phyloP scores from a whole-genome alignment of 2,329 filamentous ascomycete species.

The Tolypocladium amazonense region DNA sequence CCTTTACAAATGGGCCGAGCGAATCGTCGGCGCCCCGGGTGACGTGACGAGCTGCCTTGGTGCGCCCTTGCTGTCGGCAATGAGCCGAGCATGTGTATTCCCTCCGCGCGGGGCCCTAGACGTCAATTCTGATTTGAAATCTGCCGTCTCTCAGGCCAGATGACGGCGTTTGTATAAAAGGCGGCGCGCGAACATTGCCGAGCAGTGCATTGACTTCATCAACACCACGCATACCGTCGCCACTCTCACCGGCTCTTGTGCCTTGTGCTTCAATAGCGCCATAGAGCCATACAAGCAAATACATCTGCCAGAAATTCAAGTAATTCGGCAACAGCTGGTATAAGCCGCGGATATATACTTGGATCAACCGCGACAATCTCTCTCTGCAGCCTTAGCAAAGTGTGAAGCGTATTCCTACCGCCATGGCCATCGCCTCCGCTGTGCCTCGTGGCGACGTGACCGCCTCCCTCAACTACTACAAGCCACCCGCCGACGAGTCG shows the following conservation, averaged over 20 bases:
- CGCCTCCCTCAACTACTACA: constrained; percentile 56
- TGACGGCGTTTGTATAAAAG: neutral
- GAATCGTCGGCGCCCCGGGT: constrained; percentile 3
- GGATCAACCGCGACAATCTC: neutral
- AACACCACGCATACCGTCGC: neutral
- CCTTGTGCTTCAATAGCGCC: neutral
- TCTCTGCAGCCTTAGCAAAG: neutral
- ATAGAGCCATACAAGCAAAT: neutral
- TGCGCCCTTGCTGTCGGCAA: neutral
- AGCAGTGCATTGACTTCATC: neutral
- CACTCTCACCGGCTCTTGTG: neutral
- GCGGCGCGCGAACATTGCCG: neutral
- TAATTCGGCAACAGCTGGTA: neutral
- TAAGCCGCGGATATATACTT: neutral
- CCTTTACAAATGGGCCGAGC: constrained; percentile 6
- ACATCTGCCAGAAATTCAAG: neutral
- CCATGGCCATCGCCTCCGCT: constrained; percentile 29
- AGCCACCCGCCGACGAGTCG: constrained; percentile 46
- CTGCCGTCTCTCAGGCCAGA: neutral
- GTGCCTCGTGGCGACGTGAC: constrained; percentile 49
- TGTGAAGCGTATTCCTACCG: neutral
- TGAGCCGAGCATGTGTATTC: neutral
- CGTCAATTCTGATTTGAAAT: constrained; percentile 16
- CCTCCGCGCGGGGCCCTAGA: neutral
- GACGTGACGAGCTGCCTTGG: constrained; percentile 2